These are phyloP conservation scores for Wickerhamomyces ciferrii DNA, from an alignment of 805 yeast species.

Conservation along the genomic window DNA sequence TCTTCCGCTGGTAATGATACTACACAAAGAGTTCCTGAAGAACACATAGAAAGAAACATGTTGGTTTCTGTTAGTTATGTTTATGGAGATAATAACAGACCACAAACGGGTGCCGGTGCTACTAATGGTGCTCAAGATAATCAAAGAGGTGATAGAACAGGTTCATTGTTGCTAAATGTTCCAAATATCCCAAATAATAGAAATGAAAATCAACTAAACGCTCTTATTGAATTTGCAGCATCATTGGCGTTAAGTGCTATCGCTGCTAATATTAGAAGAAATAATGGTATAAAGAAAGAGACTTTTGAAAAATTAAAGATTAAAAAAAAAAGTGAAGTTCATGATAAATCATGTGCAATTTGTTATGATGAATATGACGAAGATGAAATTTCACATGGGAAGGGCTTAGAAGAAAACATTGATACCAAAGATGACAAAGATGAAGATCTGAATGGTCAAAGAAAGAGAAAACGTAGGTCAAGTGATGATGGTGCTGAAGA, in stretches of 20 bases:
- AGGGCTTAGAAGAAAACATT: too few species aligned
- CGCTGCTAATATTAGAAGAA: slow-evolving; percentile 40
- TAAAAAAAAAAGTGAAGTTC: slow-evolving; percentile 25
- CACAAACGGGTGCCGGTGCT: not conserved
- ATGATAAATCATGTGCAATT: slow-evolving; percentile 46
- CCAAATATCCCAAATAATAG: slow-evolving; percentile 62
- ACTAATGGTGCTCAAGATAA: not conserved
- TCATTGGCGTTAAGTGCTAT: slow-evolving; percentile 64
- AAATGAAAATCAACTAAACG: slow-evolving; percentile 50
- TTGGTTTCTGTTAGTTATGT: slow-evolving; percentile 35
- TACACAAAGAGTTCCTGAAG: not conserved
- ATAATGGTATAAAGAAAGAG: slow-evolving; percentile 48
- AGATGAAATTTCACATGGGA: slow-evolving; percentile 13
- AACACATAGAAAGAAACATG: slow-evolving; percentile 25
- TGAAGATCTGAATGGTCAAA: not conserved
- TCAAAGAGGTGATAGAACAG: slow-evolving; percentile 30
- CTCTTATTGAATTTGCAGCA: slow-evolving; percentile 61
- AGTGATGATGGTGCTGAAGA: not conserved
- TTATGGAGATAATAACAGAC: slow-evolving; percentile 5
- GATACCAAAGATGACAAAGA: slow-evolving; percentile 6
- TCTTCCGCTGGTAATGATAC: not conserved
- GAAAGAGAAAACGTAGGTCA: not conserved
- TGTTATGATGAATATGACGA: slow-evolving; percentile 50
- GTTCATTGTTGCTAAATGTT: slow-evolving; percentile 56
- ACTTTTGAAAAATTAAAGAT: slow-evolving; percentile 47